A percentile compares a stretch with the other conserved stretches of the same genome.
These are phyloP conservation scores for Lobulomyces angularis DNA, from an alignment of 192 early-diverging fungal species.

Conservation along the genomic window DNA sequence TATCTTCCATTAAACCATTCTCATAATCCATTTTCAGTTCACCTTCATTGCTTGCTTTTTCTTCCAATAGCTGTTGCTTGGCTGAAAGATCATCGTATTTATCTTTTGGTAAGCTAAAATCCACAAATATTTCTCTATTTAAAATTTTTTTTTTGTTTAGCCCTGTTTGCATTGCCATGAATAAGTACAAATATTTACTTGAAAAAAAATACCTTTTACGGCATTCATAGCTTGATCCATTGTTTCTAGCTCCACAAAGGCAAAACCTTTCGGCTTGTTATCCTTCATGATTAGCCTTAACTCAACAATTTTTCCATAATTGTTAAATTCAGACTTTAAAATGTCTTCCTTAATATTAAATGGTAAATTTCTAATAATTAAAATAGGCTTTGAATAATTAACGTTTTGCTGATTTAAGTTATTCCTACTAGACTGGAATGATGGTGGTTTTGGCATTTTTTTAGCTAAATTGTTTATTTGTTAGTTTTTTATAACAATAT, in stretches of 20 bases:
- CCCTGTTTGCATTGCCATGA: slow-evolving; percentile 39
- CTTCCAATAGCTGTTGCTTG: slow-evolving; percentile 19
- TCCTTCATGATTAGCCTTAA: slow-evolving; percentile 63
- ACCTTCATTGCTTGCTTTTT: slow-evolving; percentile 18
- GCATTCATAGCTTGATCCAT: slow-evolving; percentile 49
- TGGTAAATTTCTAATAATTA: slow-evolving; percentile 81
- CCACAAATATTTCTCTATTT: slow-evolving; percentile 67
- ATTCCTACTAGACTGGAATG: too few species aligned
- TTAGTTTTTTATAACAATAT: too few species aligned
- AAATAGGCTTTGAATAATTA: too few species aligned
- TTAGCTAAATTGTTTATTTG: too few species aligned
- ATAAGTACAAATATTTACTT: neutral
- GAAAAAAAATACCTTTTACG: neutral
- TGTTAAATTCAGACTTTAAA: slow-evolving; percentile 49
- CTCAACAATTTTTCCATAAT: slow-evolving; percentile 56
- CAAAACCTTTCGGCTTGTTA: slow-evolving; percentile 72
- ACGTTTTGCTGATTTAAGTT: too few species aligned
- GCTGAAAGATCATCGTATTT: slow-evolving; percentile 26
- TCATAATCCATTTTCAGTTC: slow-evolving; percentile 26
- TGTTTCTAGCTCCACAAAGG: slow-evolving; percentile 76
- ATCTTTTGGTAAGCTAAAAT: slow-evolving; percentile 70
- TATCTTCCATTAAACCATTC: slow-evolving; percentile 13
- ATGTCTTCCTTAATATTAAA: slow-evolving; percentile 43
- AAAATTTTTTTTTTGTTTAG: slow-evolving; percentile 60
- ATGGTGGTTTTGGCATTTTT: too few species aligned